Evolutionary conservation across 805 yeast species (phyloP), one percentile per base, ranked within the genome.

Genomic region (Pichia pseudocactophila): DNA sequence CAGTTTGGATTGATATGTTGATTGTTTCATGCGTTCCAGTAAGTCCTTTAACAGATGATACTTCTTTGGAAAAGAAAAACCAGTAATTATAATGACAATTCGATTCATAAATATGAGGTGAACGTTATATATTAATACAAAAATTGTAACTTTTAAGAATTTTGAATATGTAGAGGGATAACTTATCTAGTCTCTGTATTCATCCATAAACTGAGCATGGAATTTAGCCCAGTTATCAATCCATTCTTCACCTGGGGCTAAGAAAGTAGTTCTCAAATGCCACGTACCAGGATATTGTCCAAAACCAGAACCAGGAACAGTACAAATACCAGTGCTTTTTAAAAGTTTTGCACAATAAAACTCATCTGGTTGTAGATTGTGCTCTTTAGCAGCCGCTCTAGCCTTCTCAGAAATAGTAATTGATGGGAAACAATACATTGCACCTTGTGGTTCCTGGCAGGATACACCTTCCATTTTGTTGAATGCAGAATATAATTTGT

Each of bases 271-370:
- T 71, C 99, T 80, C 54, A 92, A 73, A 59, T 92, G 99, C 66
- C 72, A 82, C 4, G 97, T 88, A 17, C 87, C 95, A 37, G 79
- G 80, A 37, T 71, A 82, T 65, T 92, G 98, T 27, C 97, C 97
- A 55, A 92, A 92, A 0, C 99, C 99, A 28, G 87, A 78, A 33
- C 98, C 99, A 26, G 99, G 97, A 48, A 92, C 95, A 35, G 95
- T 86, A 65, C 99, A 92, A 47, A 92, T 87, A 53, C 99, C 99
- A 7, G 98, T 88, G 37, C 66, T 62, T 50, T 90, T 90, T 51
- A 92, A 71, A 45, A 92, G 69, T 52, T 82, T 81, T 58, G 82
- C 70, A 63, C 97, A 89, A 68, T 92, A 92, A 50, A 83, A 77
- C 60, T 84, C 96, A 61, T 92, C 98, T 17, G 95, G 82, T 35